phyloP scores from a whole-genome alignment of 1,139 yeast genomes.

The Saccharomyces hybrid region DNA sequence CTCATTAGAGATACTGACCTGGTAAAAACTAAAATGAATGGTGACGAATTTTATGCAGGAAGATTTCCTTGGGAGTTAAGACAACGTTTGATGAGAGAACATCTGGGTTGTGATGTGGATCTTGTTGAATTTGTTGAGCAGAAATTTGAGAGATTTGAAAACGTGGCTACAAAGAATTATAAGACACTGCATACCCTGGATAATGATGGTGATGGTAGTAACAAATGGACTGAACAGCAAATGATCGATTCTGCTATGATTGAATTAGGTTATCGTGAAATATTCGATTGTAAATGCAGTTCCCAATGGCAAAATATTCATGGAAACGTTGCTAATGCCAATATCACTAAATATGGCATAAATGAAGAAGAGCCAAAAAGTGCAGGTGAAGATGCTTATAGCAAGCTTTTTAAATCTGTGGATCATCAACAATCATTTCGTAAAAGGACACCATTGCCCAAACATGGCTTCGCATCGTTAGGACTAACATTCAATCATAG shows the following conservation, averaged over 20 bases:
- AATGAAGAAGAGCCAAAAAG: conserved; percentile 25
- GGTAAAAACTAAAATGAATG: conserved; percentile 71
- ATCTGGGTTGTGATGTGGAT: conserved; percentile 89
- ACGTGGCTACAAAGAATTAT: conserved; percentile 40
- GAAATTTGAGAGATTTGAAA: conserved; percentile 54
- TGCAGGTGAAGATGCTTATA: conserved; percentile 27
- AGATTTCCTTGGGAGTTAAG: conserved; percentile 86
- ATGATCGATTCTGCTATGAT: conserved; percentile 55
- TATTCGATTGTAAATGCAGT: conserved; percentile 41
- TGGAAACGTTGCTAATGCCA: conserved; percentile 6
- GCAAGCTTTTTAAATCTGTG: conserved; percentile 8
- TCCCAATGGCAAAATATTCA: conserved; percentile 39
- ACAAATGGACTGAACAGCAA: conserved; percentile 7
- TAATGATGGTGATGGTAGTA: conserved; percentile 1
- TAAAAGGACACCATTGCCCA: conserved; percentile 1
- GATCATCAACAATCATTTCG: not conserved
- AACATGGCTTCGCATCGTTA: not conserved
- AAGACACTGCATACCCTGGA: conserved; percentile 21
- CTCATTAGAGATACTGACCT: conserved; percentile 76
- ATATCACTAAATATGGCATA: conserved; percentile 4
- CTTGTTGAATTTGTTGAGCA: conserved; percentile 77
- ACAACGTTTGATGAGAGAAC: conserved; percentile 92
- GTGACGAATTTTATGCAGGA: conserved; percentile 71
- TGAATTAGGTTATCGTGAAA: conserved; percentile 64
- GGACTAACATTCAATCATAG: conserved; percentile 60